Conservation (phyloP, 2,329 filamentous ascomycete species). For the Penicillium sp. region DNA sequence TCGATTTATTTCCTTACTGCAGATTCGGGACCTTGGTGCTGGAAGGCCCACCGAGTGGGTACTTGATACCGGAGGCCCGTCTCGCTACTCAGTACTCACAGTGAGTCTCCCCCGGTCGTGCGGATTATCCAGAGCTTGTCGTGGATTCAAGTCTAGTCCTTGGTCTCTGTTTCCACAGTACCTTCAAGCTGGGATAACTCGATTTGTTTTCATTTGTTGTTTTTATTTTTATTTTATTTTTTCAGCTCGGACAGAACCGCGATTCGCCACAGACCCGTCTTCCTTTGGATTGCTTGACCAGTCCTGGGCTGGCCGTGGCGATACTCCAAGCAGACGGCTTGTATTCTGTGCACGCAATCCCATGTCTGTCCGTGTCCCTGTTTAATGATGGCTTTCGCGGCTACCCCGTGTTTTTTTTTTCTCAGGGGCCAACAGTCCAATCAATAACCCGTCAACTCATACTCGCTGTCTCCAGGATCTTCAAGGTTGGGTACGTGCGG, state of each 20-base stretch:
- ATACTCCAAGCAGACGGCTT: background rate
- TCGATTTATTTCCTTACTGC: background rate
- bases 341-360: slow-evolving; percentile 7
- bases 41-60: background rate
- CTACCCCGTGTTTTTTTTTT: slow-evolving; percentile 1
- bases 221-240: background rate
- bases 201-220: slow-evolving; percentile 4
- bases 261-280: slow-evolving; percentile 19
- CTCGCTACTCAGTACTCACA: background rate
- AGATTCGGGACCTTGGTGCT: background rate
- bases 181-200: background rate
- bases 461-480: background rate
- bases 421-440: background rate
- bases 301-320: slow-evolving; percentile 5
- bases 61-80: background rate
- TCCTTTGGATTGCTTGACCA: background rate
- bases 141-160: slow-evolving; percentile 10
- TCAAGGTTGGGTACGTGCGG: background rate
- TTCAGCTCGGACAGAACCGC: slow-evolving; percentile 18
- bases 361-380: background rate
- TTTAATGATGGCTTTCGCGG: background rate
- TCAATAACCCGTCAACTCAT: background rate
- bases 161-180: background rate
- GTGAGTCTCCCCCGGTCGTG: background rate
- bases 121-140: background rate